Conservation (phyloP, 495 filamentous ascomycete species). For the Hyphodiscus hymeniophilus region DNA sequence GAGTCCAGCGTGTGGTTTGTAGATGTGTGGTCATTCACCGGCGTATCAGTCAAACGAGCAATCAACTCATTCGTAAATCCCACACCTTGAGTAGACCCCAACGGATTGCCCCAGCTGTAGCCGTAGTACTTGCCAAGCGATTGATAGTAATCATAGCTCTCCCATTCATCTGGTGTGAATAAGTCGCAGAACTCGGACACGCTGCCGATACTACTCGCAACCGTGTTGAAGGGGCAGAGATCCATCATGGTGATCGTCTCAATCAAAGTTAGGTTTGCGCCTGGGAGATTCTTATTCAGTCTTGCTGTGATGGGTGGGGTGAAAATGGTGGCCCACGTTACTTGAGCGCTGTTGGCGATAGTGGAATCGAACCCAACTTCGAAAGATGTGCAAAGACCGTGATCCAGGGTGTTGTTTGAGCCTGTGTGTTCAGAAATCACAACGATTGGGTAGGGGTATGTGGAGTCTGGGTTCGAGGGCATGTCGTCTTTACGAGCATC, state of each 20-base stretch:
- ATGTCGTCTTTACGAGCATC: constrained; percentile 41
- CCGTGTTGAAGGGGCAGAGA: constrained; percentile 73
- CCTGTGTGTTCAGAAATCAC: constrained; percentile 53
- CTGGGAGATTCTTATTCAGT: constrained; percentile 52
- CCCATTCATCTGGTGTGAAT: constrained; percentile 64
- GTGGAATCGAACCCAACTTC: constrained; percentile 32
- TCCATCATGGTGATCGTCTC: constrained; percentile 72
- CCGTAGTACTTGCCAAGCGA: constrained; percentile 74
- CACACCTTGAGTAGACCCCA: constrained; percentile 74
- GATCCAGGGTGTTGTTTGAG: constrained; percentile 71
- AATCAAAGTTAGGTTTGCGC: constrained; percentile 45
- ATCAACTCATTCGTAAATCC: constrained; percentile 81
- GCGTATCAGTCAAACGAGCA: constrained; percentile 58
- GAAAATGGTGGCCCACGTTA: constrained; percentile 47
- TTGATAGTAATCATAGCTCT: constrained; percentile 67
- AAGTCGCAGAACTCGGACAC: constrained; percentile 61
- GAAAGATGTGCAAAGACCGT: constrained; percentile 59
- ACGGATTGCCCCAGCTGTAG: constrained; percentile 62
- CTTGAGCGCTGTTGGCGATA: constrained; percentile 41
- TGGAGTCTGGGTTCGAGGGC: constrained; percentile 18
- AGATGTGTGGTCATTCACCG: constrained; percentile 61
- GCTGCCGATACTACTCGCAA: constrained; percentile 38
- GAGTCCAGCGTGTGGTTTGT: constrained; percentile 67
- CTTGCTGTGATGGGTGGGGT: constrained; percentile 51
- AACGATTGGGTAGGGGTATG: constrained; percentile 48